A percentile compares a stretch with the other conserved stretches of the same genome.
phyloP scores from a whole-genome alignment of 441 rosid genomes.

The Monsonia emarginata region DNA sequence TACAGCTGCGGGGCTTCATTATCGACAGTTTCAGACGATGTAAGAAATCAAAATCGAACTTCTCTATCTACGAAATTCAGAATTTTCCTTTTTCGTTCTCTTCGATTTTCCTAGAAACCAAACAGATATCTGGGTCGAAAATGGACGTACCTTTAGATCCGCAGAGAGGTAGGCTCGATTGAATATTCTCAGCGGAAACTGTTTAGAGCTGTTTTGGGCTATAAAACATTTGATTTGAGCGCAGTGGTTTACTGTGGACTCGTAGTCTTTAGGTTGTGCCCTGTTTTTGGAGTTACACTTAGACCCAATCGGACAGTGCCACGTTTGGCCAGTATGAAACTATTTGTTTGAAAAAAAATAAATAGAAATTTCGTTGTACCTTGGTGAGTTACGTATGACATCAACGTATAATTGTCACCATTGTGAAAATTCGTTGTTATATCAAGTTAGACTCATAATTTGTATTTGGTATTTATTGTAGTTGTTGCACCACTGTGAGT shows the following conservation, averaged over 20 bases:
- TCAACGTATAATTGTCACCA: too few relatives aligned
- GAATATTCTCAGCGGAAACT: background rate
- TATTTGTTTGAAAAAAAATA: too few relatives aligned
- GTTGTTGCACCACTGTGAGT: too few relatives aligned
- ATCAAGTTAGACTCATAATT: too few relatives aligned
- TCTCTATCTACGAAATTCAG: background rate
- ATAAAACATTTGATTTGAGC: background rate
- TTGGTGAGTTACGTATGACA: too few relatives aligned
- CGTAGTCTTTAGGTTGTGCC: background rate
- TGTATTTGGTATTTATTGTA: too few relatives aligned
- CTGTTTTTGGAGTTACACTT: background rate
- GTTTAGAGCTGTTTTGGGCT: background rate
- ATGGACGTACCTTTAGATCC: background rate
- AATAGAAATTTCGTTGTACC: too few relatives aligned
- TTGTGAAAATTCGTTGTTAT: too few relatives aligned
- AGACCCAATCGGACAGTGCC: background rate
- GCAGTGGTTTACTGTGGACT: background rate
- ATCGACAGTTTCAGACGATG: background rate
- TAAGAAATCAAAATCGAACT: background rate
- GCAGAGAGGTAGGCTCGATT: background rate
- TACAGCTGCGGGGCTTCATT: background rate
- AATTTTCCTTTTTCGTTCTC: background rate
- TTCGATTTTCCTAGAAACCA: background rate
- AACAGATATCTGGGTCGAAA: conserved; percentile 2
- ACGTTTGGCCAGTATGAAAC: too few relatives aligned